These are phyloP conservation scores for Liquidambar formosana DNA, from an alignment of 164 flowering plant genomes.

Conservation along the genomic window DNA sequence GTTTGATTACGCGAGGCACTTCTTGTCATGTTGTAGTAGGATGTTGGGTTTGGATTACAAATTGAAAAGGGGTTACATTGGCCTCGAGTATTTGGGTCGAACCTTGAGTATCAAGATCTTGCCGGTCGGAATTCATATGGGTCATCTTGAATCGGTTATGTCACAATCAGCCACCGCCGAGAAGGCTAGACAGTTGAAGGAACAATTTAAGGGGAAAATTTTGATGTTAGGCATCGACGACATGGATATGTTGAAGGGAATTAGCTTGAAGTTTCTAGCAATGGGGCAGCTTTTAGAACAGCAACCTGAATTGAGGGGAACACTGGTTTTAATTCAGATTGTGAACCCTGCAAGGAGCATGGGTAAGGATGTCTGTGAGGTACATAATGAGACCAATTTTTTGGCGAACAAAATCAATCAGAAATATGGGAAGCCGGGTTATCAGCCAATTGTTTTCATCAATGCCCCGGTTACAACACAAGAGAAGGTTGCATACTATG, in stretches of 20 bases:
- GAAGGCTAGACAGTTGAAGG: constrained; percentile 23
- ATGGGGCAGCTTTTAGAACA: constrained; percentile 39
- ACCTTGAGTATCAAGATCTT: constrained; percentile 46
- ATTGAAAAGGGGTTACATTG: constrained; percentile 48
- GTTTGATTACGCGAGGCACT: constrained; percentile 53
- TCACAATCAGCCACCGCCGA: constrained; percentile 15
- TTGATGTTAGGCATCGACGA: constrained; percentile 59
- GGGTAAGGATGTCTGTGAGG: constrained; percentile 48
- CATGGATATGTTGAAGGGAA: constrained; percentile 62
- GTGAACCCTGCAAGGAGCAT: constrained; percentile 51
- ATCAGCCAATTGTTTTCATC: constrained; percentile 46
- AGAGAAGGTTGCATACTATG: constrained; percentile 49
- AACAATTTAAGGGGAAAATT: constrained; percentile 31
- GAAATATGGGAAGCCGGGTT: constrained; percentile 34
- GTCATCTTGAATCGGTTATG: constrained; percentile 32
- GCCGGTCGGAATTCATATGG: constrained; percentile 53
- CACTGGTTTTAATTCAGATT: constrained; percentile 55
- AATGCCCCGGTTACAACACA: constrained; percentile 28
- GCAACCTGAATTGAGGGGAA: constrained; percentile 27
- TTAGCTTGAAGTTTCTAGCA: constrained; percentile 57
- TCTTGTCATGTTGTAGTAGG: constrained; percentile 47
- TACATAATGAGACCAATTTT: constrained; percentile 24
- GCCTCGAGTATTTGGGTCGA: constrained; percentile 45
- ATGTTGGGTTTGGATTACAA: constrained; percentile 47
- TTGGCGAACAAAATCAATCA: constrained; percentile 27